Evolutionary conservation across 306 rosid genomes (phyloP).

Genomic region (Acacia acuminata): DNA sequence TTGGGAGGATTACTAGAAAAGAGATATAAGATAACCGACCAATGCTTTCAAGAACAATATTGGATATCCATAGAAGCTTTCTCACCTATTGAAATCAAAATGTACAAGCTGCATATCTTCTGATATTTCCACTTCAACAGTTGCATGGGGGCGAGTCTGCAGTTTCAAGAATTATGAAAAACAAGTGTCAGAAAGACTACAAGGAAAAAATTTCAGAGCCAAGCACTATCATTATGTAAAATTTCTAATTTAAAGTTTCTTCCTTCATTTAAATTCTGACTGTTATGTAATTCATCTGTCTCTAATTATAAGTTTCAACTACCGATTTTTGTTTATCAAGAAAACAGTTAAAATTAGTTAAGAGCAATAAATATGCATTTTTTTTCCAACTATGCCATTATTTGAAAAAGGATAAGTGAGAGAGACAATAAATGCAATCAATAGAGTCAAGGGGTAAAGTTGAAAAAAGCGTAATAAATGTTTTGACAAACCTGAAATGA

Average conservation of each 20-base stretch:
- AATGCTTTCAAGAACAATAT: neutral
- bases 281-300: neutral
- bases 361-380: too few relatives aligned
- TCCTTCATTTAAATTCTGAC: neutral
- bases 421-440: too few relatives aligned
- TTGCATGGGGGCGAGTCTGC: slow-evolving; percentile 97
- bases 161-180: slow-evolving; percentile 28
- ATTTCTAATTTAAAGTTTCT: neutral
- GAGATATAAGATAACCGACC: neutral
- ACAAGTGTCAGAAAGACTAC: slow-evolving; percentile 5
- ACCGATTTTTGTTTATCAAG: too few relatives aligned
- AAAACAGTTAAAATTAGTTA: too few relatives aligned
- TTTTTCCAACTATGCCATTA: too few relatives aligned
- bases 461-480: too few relatives aligned
- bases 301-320: too few relatives aligned
- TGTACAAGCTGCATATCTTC: slow-evolving; percentile 99
- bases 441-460: too few relatives aligned
- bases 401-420: too few relatives aligned
- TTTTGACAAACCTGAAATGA: too few relatives aligned
- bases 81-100: slow-evolving; percentile 95
- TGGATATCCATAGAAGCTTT: slow-evolving; percentile 5
- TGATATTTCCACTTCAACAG: slow-evolving; percentile 98
- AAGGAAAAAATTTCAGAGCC: slow-evolving; percentile 11
- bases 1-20: neutral
- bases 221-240: slow-evolving; percentile 1